Conservation (phyloP, 176 grass and related monocot genomes). For the Eragrostis nindensis region DNA sequence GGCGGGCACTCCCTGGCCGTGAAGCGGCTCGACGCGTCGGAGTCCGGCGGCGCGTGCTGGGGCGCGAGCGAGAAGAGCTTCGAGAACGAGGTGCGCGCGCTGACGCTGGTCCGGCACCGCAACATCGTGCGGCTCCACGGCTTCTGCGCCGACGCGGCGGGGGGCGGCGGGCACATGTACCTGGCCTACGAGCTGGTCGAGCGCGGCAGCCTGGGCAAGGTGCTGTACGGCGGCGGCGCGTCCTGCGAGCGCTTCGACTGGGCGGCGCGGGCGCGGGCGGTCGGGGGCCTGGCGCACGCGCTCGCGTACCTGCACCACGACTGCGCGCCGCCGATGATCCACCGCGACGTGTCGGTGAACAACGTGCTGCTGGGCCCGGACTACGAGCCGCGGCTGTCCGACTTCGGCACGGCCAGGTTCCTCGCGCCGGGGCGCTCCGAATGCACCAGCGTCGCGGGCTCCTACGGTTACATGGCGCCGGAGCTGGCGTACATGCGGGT, state of each 20-base stretch:
- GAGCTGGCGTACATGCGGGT: conserved; percentile 78
- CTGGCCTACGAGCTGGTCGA: conserved; percentile 72
- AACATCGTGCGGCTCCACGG: conserved; percentile 83
- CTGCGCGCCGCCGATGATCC: conserved; percentile 61
- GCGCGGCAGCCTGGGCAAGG: conserved; percentile 61
- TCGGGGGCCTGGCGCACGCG: conserved; percentile 57
- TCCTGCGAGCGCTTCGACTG: conserved; percentile 44
- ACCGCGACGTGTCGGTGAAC: conserved; percentile 73
- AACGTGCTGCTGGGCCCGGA: conserved; percentile 66
- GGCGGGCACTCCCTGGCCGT: conserved; percentile 56
- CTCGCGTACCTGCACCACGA: conserved; percentile 86
- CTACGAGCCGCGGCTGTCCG: conserved; percentile 65
- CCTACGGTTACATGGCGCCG: conserved; percentile 90
- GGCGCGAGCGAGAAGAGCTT: conserved; percentile 59
- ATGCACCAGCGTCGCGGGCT: conserved; percentile 63
- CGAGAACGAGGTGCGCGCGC: conserved; percentile 70
- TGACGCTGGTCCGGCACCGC: conserved; percentile 67
- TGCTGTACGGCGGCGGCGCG: conserved; percentile 45
- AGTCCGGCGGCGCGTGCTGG: conserved; percentile 9
- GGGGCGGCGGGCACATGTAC: conserved; percentile 57
- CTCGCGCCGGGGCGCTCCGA: conserved; percentile 43
- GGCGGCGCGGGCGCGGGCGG: conserved; percentile 49
- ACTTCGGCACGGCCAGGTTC: conserved; percentile 76
- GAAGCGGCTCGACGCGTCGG: conserved; percentile 63
- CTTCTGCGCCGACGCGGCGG: conserved; percentile 67